These are phyloP conservation scores for Juncus inflexus DNA, from an alignment of 176 grass and related monocot genomes.

Conservation along the genomic window DNA sequence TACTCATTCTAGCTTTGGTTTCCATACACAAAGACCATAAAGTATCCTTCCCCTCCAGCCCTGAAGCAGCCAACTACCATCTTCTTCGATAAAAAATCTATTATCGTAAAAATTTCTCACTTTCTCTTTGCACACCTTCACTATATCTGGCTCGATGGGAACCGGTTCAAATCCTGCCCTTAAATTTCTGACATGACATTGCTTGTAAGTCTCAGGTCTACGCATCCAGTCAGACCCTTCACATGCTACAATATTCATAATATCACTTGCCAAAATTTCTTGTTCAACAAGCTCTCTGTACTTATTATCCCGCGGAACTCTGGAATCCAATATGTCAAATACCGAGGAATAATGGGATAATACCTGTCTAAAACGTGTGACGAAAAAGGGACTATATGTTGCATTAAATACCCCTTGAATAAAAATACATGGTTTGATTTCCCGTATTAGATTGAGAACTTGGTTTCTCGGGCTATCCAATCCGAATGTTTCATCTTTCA, in stretches of 20 bases:
- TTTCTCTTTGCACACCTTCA: constrained; percentile 29
- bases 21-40: constrained; percentile 30
- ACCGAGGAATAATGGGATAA: constrained; percentile 18
- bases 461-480: constrained; percentile 34
- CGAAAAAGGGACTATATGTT: constrained; percentile 30
- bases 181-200: constrained; percentile 32
- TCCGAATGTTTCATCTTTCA: constrained; percentile 27
- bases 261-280: constrained; percentile 27
- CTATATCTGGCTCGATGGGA: constrained; percentile 23
- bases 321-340: constrained; percentile 32
- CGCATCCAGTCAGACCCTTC: constrained; percentile 32
- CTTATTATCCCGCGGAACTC: constrained; percentile 30
- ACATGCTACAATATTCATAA: constrained; percentile 32
- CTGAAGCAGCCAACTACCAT: constrained; percentile 32
- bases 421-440: constrained; percentile 31
- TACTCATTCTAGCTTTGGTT: constrained; percentile 4
- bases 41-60: constrained; percentile 35
- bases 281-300: constrained; percentile 24
- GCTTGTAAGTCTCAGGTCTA: constrained; percentile 36
- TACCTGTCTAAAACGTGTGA: constrained; percentile 32
- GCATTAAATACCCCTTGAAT: constrained; percentile 31
- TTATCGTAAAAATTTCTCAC: constrained; percentile 19
- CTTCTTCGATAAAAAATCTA: constrained; percentile 36
- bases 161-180: constrained; percentile 25
- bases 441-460: constrained; percentile 35